These are phyloP conservation scores for Fusarium oxysporum DNA, from an alignment of 2,329 filamentous ascomycete genomes.

Conservation along the genomic window DNA sequence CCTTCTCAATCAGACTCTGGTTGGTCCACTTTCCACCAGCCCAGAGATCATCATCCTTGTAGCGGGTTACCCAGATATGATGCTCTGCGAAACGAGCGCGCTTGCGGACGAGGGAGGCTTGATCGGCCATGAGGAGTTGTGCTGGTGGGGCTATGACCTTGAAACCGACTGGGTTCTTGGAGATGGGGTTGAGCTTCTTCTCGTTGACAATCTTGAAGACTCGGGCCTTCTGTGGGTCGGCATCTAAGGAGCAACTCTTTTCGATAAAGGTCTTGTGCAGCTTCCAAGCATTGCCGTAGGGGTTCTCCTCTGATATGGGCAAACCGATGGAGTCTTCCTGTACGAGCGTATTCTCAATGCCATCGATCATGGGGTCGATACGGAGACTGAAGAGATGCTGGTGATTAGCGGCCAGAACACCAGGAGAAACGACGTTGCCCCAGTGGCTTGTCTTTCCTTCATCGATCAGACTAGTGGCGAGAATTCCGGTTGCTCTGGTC, in stretches of 20 bases:
- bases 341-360: conserved; percentile 59
- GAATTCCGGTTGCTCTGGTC: conserved; percentile 73
- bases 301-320: conserved; percentile 63
- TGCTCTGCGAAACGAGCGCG: conserved; percentile 57
- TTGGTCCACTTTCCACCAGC: conserved; percentile 56
- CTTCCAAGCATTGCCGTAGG: conserved; percentile 70
- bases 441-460: conserved; percentile 63
- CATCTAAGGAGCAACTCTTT: conserved; percentile 61
- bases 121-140: conserved; percentile 59
- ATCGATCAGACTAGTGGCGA: conserved; percentile 70
- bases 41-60: conserved; percentile 58
- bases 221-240: conserved; percentile 64
- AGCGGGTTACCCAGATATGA: conserved; percentile 59
- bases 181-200: conserved; percentile 57
- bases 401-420: conserved; percentile 74
- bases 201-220: conserved; percentile 61
- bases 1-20: conserved; percentile 53
- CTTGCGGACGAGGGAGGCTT: conserved; percentile 52
- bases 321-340: conserved; percentile 52
- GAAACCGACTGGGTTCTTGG: conserved; percentile 61
- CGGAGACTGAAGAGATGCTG: conserved; percentile 76
- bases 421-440: conserved; percentile 71
- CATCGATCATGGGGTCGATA: conserved; percentile 72
- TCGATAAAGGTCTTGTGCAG: conserved; percentile 61
- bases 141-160: conserved; percentile 59